These are phyloP conservation scores for Penicillium ucsense DNA, from an alignment of 495 filamentous ascomycete genomes.

Conservation along the genomic window DNA sequence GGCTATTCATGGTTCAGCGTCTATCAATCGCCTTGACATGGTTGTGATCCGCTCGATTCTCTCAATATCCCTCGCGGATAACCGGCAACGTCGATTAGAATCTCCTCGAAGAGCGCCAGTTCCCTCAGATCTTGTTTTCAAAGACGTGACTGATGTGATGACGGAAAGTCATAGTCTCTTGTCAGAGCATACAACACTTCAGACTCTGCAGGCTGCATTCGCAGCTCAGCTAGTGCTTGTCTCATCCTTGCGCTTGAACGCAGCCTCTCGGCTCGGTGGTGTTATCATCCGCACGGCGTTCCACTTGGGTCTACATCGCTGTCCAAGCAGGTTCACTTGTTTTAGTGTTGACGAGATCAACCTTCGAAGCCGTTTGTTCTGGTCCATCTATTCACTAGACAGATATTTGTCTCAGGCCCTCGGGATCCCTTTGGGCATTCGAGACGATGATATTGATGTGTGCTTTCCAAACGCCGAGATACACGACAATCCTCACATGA, in stretches of 20 bases:
- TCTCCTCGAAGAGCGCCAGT: slow-evolving; percentile 10
- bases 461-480: slow-evolving; percentile 36
- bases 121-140: slow-evolving; percentile 27
- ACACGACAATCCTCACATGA: slow-evolving; percentile 6
- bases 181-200: slow-evolving; percentile 26
- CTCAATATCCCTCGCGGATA: slow-evolving; percentile 33
- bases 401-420: slow-evolving; percentile 40
- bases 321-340: slow-evolving; percentile 32
- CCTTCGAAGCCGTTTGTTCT: slow-evolving; percentile 38
- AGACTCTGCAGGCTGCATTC: slow-evolving; percentile 34
- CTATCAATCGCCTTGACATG: slow-evolving; percentile 16
- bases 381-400: slow-evolving; percentile 42
- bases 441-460: slow-evolving; percentile 44
- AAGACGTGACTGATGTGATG: slow-evolving; percentile 27
- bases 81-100: slow-evolving; percentile 10
- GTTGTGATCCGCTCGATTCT: slow-evolving; percentile 37
- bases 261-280: slow-evolving; percentile 38
- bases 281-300: slow-evolving; percentile 37
- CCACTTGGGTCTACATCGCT: slow-evolving; percentile 40
- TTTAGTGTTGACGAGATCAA: slow-evolving; percentile 26
- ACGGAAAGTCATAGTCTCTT: slow-evolving; percentile 26
- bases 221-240: slow-evolving; percentile 36
- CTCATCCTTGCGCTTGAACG: slow-evolving; percentile 37
- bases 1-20: slow-evolving; percentile 12
- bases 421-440: slow-evolving; percentile 39